Conservation (phyloP, 2,329 filamentous ascomycete species). For the Neonectria faginata region DNA sequence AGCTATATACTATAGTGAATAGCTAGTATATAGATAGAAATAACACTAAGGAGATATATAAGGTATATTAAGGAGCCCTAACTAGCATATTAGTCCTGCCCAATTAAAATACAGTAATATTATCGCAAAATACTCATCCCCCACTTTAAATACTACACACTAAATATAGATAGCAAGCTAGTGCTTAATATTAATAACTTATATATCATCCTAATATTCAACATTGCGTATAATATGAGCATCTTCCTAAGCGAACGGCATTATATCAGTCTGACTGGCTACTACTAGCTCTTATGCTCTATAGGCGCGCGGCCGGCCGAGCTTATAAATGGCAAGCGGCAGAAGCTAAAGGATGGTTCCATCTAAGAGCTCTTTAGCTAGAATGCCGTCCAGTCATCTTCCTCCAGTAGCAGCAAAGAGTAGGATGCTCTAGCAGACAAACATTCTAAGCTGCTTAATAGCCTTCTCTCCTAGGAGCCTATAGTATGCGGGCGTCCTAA, state of each 20-base stretch:
- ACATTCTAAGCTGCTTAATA: conserved; percentile 28
- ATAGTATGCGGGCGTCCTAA: conserved; percentile 39
- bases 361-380: conserved; percentile 36
- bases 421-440: conserved; percentile 32
- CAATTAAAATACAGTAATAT: conserved; percentile 36
- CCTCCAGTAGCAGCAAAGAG: conserved; percentile 5
- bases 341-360: conserved; percentile 43
- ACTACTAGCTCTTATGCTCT: conserved; percentile 46
- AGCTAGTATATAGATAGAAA: conserved; percentile 32
- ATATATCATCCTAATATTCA: conserved; percentile 44
- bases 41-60: conserved; percentile 11
- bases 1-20: conserved; percentile 43
- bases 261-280: conserved; percentile 40
- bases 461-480: conserved; percentile 33
- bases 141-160: conserved; percentile 37
- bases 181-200: conserved; percentile 38
- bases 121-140: conserved; percentile 39
- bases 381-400: conserved; percentile 35
- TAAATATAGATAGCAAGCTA: conserved; percentile 42
- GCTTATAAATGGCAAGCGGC: conserved; percentile 46
- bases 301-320: conserved; percentile 45
- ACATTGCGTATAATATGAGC: conserved; percentile 45
- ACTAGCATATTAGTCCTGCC: neutral
- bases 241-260: conserved; percentile 43
- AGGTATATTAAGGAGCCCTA: neutral